Percentiles rank a stretch among this genome's conserved stretches.
Conservation (phyloP, 345 rosid genomes). For the Clarkia xantiana region DNA sequence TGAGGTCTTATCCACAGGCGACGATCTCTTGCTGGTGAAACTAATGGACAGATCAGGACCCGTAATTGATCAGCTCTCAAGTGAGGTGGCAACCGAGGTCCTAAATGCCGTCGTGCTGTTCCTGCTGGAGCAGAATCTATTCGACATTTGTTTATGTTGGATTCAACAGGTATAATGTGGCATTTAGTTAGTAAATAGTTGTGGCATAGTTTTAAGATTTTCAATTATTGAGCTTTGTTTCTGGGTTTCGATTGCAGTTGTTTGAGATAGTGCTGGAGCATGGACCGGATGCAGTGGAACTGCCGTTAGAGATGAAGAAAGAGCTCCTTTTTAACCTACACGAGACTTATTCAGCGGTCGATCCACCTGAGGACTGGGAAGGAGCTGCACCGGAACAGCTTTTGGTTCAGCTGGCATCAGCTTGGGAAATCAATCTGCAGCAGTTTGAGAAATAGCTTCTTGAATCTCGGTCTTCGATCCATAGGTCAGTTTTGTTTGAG, state of each 20-base stretch:
- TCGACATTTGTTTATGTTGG: constrained; percentile 88
- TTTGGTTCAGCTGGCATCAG: constrained; percentile 69
- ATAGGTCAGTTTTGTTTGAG: neutral
- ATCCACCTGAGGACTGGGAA: constrained; percentile 91
- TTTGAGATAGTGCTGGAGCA: constrained; percentile 65
- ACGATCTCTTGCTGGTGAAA: constrained; percentile 80
- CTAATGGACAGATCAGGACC: constrained; percentile 95
- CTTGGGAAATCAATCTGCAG: constrained; percentile 77
- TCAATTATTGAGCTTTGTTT: neutral
- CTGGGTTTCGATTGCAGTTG: constrained; percentile 2
- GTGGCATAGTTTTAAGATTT: neutral
- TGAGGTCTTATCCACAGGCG: constrained; percentile 64
- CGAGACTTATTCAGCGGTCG: constrained; percentile 59
- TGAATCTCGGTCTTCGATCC: constrained; percentile 2
- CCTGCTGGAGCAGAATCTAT: constrained; percentile 60
- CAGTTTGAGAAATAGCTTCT: constrained; percentile 42
- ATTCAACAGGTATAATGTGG: constrained; percentile 62
- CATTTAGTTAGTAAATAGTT: no score
- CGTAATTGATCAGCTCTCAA: constrained; percentile 70
- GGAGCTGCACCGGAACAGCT: constrained; percentile 71
- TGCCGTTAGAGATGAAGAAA: constrained; percentile 75
- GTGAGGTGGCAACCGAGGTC: constrained; percentile 64
- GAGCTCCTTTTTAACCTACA: constrained; percentile 65
- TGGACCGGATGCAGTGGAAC: constrained; percentile 51
- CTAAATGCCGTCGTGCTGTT: constrained; percentile 62